Base-by-base conservation (phyloP, 306 rosid genomes). In the Argentina anserina region DNA sequence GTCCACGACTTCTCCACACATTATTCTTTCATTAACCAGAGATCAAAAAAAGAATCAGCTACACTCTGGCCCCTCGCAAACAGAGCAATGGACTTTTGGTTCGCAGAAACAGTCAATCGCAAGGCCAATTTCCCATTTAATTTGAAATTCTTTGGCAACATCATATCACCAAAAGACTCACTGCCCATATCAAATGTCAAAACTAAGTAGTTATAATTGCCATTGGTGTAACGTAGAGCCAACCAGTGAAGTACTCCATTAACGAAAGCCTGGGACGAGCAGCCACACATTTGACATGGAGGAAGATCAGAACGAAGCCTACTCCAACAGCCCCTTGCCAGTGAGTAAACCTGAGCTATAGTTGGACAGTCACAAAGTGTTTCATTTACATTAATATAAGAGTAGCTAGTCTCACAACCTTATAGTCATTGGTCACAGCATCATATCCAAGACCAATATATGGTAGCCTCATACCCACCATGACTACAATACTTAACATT, bases 371-470 rank as follows among this genome's bases (percentile, higher is more conserved):
- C 55, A 18, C 2, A 6, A 7, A 18, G 8, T 6, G 9, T 18
- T 20, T 49, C 55, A 5, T 49, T 49, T 6, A 18, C n/a, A 59
- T 14, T 4, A 14, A 47, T 3, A 0, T 3, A 0, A 69, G 8
- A 33, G 62, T 33, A 18, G 6, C 62, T 20, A 69, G 11, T 33
- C 45, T 33, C 46, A 69, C 62, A 13, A 69, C 62, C 73, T 69
- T 49, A 33, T 33, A 69, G 31, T 69, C 61, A 34, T 49, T 69
- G 10, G 4, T 46, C 3, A 8, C 47, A 68, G 60, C 18, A 46
- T 68, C 72, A 31, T 28, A 68, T 28, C 72, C 72, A 29, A 68
- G 10, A 9, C 59, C 72, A 68, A 45, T n/a, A n/a, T n/a, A n/a
- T 17, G 5, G 18, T 17, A 18, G 41, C 59, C 10, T 43, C 72